Conservation (phyloP, 139 green algal species). For the Chlorella ohadii region DNA sequence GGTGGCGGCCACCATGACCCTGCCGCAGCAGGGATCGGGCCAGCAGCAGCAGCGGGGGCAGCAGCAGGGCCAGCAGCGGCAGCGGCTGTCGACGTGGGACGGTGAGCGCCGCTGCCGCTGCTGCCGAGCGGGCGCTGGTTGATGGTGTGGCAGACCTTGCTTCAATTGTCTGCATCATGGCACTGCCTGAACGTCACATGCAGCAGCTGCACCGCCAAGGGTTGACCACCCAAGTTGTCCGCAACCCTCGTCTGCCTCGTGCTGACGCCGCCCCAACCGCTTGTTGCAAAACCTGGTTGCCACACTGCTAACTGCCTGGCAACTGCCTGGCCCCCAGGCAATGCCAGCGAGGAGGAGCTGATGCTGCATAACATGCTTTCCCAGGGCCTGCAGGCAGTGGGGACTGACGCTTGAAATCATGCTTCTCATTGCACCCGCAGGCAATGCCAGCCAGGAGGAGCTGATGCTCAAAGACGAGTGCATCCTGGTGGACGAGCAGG, state of each 20-base stretch:
- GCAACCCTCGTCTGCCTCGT: too few relatives aligned
- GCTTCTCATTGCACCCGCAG: neutral
- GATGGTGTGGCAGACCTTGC: too few relatives aligned
- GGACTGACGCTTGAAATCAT: neutral
- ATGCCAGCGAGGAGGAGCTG: too few relatives aligned
- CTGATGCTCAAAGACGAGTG: constrained; percentile 92
- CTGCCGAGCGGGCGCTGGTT: neutral
- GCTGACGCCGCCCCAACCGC: too few relatives aligned
- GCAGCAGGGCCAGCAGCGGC: neutral
- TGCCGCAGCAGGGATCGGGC: neutral
- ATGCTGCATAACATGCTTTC: too few relatives aligned
- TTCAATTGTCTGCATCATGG: too few relatives aligned
- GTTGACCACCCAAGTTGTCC: neutral
- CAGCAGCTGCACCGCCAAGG: neutral
- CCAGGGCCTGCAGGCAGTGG: neutral
- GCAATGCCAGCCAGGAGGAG: constrained; percentile 72
- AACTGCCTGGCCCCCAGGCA: too few relatives aligned
- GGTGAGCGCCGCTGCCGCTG: neutral
- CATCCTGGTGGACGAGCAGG: constrained; percentile 90
- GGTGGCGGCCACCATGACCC: neutral
- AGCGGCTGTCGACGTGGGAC: constrained; percentile 27
- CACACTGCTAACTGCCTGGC: too few relatives aligned
- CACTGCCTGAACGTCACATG: too few relatives aligned
- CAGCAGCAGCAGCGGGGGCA: neutral
- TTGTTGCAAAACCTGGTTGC: too few relatives aligned